Evolutionary conservation across 2,329 filamentous ascomycete species (phyloP).

Genomic region (Colletotrichum lupini): DNA sequence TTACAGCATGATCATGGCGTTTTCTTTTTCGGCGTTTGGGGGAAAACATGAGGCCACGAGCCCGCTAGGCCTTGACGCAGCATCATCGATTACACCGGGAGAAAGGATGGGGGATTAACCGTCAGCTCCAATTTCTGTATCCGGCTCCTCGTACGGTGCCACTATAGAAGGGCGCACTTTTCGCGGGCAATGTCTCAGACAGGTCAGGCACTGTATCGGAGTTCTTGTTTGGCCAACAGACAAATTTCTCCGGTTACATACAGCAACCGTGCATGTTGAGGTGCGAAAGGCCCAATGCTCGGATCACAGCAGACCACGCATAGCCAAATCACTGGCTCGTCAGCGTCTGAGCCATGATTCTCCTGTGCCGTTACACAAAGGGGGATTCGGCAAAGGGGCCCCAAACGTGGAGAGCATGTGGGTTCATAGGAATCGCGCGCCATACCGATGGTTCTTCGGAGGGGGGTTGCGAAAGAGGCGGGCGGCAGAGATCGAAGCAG

Average conservation of each 20-base stretch:
- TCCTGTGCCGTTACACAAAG: constrained; percentile 19
- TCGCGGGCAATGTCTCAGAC: constrained; percentile 29
- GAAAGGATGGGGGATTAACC: background rate
- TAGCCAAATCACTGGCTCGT: constrained; percentile 20
- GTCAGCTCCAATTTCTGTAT: constrained; percentile 18
- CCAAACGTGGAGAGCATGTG: constrained; percentile 26
- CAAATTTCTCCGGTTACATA: constrained; percentile 32
- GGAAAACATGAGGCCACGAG: background rate
- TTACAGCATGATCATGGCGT: constrained; percentile 7
- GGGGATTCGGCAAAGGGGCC: background rate
- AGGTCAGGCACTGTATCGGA: constrained; percentile 20
- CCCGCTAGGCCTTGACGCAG: background rate
- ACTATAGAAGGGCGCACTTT: background rate
- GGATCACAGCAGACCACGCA: constrained; percentile 17
- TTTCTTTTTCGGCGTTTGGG: constrained; percentile 24
- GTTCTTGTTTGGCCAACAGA: constrained; percentile 23
- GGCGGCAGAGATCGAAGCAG: background rate
- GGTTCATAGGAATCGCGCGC: constrained; percentile 3
- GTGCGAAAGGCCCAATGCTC: constrained; percentile 14
- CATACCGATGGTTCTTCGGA: background rate
- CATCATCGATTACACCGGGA: background rate
- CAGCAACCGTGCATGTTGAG: constrained; percentile 16
- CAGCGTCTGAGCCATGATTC: background rate
- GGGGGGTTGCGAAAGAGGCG: background rate
- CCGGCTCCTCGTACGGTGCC: constrained; percentile 6